Conservation (phyloP, 306 rosid species). For the Acmispon strigosus region DNA sequence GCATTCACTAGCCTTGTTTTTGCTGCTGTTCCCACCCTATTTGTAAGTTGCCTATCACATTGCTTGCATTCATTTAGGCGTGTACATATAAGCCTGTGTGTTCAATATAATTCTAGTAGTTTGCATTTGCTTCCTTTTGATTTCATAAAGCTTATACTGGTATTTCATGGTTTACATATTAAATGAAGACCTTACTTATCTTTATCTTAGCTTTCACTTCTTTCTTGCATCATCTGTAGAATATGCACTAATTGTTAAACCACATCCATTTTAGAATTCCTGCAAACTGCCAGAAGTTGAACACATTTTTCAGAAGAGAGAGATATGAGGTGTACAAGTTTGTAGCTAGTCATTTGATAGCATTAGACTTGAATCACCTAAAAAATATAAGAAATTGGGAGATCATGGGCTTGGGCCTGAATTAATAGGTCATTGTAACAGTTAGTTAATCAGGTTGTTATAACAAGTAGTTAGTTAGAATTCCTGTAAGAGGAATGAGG, state of each 20-base stretch:
- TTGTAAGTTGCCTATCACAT: constrained; percentile 46
- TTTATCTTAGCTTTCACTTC: neutral
- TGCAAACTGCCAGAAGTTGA: neutral
- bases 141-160: neutral
- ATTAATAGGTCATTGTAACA: too few species aligned
- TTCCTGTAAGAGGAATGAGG: too few species aligned
- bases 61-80: constrained; percentile 10
- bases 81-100: neutral
- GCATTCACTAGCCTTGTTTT: constrained; percentile 81
- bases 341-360: too few species aligned
- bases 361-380: too few species aligned
- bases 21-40: constrained; percentile 76
- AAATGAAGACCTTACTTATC: neutral
- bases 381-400: too few species aligned
- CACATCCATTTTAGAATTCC: neutral
- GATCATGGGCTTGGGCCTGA: too few species aligned
- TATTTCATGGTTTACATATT: neutral
- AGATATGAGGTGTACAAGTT: neutral
- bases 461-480: too few species aligned
- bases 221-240: neutral
- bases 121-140: constrained; percentile 1
- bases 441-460: too few species aligned
- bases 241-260: neutral
- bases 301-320: neutral
- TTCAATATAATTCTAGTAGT: neutral